Base-by-base conservation (phyloP, 1,284 basidiomycete genomes). In the Sphagnurus paluster region DNA sequence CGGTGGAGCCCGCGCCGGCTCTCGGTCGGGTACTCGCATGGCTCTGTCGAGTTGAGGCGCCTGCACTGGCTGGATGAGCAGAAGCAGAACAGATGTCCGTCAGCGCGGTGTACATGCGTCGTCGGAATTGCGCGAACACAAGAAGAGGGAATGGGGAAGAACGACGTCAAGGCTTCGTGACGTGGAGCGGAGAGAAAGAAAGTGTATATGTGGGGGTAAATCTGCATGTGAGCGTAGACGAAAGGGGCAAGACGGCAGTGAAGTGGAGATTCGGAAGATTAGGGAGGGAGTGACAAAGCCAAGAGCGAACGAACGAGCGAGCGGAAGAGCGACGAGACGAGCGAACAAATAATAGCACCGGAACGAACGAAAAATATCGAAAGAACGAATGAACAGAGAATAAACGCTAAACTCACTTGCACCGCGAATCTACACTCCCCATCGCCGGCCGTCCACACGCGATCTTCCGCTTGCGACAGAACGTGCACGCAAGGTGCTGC, bases 391-490 rank as follows among this genome's bases (percentile, higher is more conserved):
- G 35, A 37, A 39, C n/a, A 25, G 20, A 48, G 24, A 25, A 9
- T 17, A 35, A 35, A 17, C 17, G 9, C 34, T 28, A 14, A 17
- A 67, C 70, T 57, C 56, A 74, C 71, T 68, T 70, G 71, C 71
- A 74, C 19, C 51, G 49, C 11, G 25, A 44, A 32, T 57, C 50
- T 1, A 64, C 52, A 29, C 59, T 63, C 20, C 59, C 68, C 33
- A 65, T 64, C 21, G 63, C 55, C 28, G 70, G 69, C 21, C 68
- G 67, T 21, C 70, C 66, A 54, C 72, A 75, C 11, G 72, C 72
- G 43, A 74, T 74, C 64, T 75, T 75, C 41, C 72, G 64, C 44
- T 70, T 70, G 25, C 72, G 56, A 50, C 72, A 74, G 57, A 74
- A 74, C 48, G 64, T 67, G 53, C 72, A 74, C 6, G 71, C 20